phyloP scores from a whole-genome alignment of 2,329 filamentous ascomycete genomes.

The Neofusicoccum ribis region DNA sequence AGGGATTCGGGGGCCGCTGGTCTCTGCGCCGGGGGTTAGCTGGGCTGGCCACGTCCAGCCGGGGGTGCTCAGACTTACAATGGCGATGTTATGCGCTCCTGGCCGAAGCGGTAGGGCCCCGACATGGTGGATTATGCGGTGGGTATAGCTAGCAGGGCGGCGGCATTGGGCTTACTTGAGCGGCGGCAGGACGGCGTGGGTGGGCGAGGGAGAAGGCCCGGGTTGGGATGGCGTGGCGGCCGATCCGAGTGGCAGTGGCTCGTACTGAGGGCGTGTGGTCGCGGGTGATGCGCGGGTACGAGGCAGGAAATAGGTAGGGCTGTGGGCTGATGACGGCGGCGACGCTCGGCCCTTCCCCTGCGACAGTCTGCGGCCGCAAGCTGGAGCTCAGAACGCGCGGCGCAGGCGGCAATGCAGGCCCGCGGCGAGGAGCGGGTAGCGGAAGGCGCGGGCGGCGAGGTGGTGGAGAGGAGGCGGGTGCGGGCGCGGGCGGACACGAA shows the following conservation, averaged over 20 bases:
- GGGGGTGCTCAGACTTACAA: constrained; percentile 21
- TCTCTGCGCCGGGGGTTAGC: constrained; percentile 26
- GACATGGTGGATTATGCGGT: constrained; percentile 18
- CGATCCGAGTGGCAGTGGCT: constrained; percentile 6
- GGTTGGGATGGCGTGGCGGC: background rate
- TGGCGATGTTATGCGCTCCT: constrained; percentile 21
- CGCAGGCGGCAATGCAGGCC: background rate
- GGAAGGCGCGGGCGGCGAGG: background rate
- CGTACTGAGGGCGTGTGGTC: background rate
- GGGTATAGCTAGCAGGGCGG: constrained; percentile 5
- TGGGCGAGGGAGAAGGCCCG: background rate
- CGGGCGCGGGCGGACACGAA: background rate
- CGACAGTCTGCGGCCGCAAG: background rate
- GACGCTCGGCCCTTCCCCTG: constrained; percentile 8
- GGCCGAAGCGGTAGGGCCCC: constrained; percentile 16
- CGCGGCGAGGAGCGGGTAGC: background rate
- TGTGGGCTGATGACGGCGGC: constrained; percentile 3
- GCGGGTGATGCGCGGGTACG: constrained; percentile 9
- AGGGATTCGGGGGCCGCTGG: constrained; percentile 28
- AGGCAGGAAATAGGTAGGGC: constrained; percentile 5
- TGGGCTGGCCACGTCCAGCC: background rate
- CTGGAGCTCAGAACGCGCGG: background rate
- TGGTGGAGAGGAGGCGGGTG: background rate
- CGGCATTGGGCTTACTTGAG: constrained; percentile 11
- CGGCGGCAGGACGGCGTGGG: background rate